Percentiles rank a stretch among this genome's conserved stretches.
phyloP scores from a whole-genome alignment of 108 stramenopile species.

The Chaetoceros muelleri region DNA sequence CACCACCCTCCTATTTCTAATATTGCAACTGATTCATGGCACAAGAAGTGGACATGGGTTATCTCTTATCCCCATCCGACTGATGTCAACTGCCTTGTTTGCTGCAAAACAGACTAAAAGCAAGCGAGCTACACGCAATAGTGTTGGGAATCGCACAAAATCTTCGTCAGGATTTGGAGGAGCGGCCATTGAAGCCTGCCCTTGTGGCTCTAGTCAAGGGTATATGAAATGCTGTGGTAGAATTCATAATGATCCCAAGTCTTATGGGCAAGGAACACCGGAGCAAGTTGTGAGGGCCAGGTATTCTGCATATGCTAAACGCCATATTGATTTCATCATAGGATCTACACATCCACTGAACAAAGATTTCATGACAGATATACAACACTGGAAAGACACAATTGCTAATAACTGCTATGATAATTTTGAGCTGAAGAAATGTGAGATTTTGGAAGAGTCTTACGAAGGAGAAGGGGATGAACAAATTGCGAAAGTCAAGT shows the following conservation, averaged over 20 bases:
- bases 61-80: no score
- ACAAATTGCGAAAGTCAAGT: conserved; percentile 41
- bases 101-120: background rate
- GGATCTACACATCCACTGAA: conserved; percentile 23
- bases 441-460: conserved; percentile 38
- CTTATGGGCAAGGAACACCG: conserved; percentile 32
- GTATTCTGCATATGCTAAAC: conserved; percentile 63
- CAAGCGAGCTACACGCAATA: background rate
- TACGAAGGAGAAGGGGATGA: conserved; percentile 33
- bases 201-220: conserved; percentile 37
- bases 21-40: no score
- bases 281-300: conserved; percentile 54
- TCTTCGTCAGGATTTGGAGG: conserved; percentile 44
- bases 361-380: conserved; percentile 23
- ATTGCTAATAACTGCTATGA: conserved; percentile 61
- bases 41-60: no score
- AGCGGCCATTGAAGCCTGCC: conserved; percentile 47
- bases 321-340: conserved; percentile 46
- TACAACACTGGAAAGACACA: conserved; percentile 48
- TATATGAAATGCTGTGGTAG: conserved; percentile 56
- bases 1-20: no score
- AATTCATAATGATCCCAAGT: conserved; percentile 36
- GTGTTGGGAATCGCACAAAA: conserved; percentile 5
- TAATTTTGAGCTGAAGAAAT: conserved; percentile 54
- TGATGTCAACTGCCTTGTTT: no score